Base-by-base conservation (phyloP, 1,284 basidiomycete genomes). In the Ustilago bromivora region DNA sequence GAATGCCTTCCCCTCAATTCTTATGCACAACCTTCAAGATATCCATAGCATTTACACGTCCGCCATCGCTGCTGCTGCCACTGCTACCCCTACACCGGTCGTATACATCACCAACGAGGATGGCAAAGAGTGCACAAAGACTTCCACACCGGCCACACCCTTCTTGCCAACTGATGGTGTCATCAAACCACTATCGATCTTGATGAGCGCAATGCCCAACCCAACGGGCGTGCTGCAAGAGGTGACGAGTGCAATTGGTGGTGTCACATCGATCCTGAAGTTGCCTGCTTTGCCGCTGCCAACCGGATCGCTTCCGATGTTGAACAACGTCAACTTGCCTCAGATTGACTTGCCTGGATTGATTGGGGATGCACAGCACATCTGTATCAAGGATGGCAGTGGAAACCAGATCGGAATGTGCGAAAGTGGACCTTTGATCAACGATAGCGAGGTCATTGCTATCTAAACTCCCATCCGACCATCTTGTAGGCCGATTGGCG, bases 401-500 rank as follows among this genome's bases (percentile, higher is more conserved):
- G 73, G 68, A 6, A 71, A 76, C 58, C 55, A 60, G 58, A 47
- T 76, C 46, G 68, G 73, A 4, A 31, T 71, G 5, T 76, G 73
- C 38, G 58, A 32, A 2, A 52, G 51, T 43, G 65, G 64, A n/a
- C 67, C 64, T 10, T 11, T 76, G 35, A 35, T 76, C 65, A 76
- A 67, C 34, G 65, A 76, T 38, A 65, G 67, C 55, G 68, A 76
- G 51, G 43, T 40, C 1, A 54, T 76, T 34, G 59, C 57, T 6
- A 3, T 76, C 47, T 51, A 28, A 51, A 55, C 61, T 7, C 10
- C 23, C 13, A 12, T 23, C 15, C 13, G 17, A 13, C 34, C 17
- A 32, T 28, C 17, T 23, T 40, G 6, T 0, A 46, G n/a, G 40
- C 10, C 43, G n/a, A 17, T 7, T 19, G 19, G n/a, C 43, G 43